phyloP scores from a whole-genome alignment of 352 stramenopile species.

The Nothophytophthora sp. region DNA sequence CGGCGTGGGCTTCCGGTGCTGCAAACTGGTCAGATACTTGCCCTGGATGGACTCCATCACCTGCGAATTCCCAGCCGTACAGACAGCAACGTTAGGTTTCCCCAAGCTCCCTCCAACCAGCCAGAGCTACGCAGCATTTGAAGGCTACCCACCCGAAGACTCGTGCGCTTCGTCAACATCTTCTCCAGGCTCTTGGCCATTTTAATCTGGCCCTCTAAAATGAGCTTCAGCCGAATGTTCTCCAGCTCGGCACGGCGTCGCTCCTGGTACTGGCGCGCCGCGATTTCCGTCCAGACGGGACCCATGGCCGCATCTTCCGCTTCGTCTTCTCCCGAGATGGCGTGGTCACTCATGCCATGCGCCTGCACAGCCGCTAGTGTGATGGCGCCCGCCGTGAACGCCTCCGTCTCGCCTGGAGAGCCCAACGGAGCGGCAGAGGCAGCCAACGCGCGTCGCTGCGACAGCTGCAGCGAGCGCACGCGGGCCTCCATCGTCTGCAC shows the following conservation, averaged over 20 bases:
- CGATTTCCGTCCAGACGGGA: slow-evolving; percentile 55
- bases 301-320: slow-evolving; percentile 37
- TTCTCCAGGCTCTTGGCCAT: slow-evolving; percentile 55
- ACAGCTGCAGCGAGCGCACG: slow-evolving; percentile 37
- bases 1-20: slow-evolving; percentile 38
- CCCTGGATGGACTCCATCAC: slow-evolving; percentile 53
- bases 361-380: slow-evolving; percentile 22
- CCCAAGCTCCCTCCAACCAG: background rate
- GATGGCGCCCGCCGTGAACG: slow-evolving; percentile 20
- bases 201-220: slow-evolving; percentile 53
- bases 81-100: slow-evolving; percentile 25
- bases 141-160: slow-evolving; percentile 34
- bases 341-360: slow-evolving; percentile 14
- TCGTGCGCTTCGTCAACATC: slow-evolving; percentile 57
- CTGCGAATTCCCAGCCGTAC: slow-evolving; percentile 19
- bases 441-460: slow-evolving; percentile 24
- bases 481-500: slow-evolving; percentile 52
- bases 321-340: slow-evolving; percentile 16
- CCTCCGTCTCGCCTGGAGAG: slow-evolving; percentile 21
- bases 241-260: slow-evolving; percentile 49
- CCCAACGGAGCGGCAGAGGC: slow-evolving; percentile 6
- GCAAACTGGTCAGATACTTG: slow-evolving; percentile 38
- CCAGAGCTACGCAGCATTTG: too few species aligned
- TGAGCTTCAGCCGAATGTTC: slow-evolving; percentile 56
- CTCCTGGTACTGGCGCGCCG: slow-evolving; percentile 49